A percentile compares a stretch with the other conserved stretches of the same genome.
phyloP scores from a whole-genome alignment of 306 rosid species.

The Pyrus betulifolia region DNA sequence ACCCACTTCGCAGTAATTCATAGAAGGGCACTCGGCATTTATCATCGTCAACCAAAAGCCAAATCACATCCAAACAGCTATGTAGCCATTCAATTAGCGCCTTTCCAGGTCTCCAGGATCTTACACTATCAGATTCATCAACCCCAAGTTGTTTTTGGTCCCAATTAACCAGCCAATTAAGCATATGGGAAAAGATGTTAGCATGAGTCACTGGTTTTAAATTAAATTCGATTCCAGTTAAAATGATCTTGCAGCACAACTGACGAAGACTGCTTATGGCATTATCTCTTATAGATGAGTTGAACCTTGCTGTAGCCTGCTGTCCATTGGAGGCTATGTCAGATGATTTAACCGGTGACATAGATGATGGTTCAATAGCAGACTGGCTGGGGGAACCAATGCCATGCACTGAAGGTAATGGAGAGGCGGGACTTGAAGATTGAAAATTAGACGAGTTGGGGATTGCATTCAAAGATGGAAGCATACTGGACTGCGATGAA shows the following conservation, averaged over 20 bases:
- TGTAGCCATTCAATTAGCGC: constrained; percentile 87
- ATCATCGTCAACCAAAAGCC: constrained; percentile 93
- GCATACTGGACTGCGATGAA: constrained; percentile 69
- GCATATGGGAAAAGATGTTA: constrained; percentile 78
- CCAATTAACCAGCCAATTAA: constrained; percentile 95
- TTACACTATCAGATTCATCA: constrained; percentile 55
- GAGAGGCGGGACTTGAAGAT: constrained; percentile 88
- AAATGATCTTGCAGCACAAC: constrained; percentile 89
- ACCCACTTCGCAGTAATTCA: constrained; percentile 81
- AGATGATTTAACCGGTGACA: constrained; percentile 79
- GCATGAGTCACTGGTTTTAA: constrained; percentile 80
- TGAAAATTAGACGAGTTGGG: constrained; percentile 64
- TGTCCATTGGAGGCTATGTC: constrained; percentile 55
- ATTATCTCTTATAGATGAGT: constrained; percentile 55
- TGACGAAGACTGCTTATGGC: constrained; percentile 94
- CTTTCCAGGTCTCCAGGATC: constrained; percentile 77
- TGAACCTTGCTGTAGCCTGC: constrained; percentile 46
- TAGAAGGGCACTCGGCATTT: constrained; percentile 94
- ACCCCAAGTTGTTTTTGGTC: constrained; percentile 71
- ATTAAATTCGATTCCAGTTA: constrained; percentile 68
- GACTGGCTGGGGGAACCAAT: constrained; percentile 87
- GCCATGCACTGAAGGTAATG: constrained; percentile 68
- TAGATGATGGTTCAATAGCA: constrained; percentile 51
- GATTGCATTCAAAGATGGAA: constrained; percentile 49
- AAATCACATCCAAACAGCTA: constrained; percentile 94